These are phyloP conservation scores for Cladophialophora chaetospira DNA, from an alignment of 2,329 filamentous ascomycete species.

Conservation along the genomic window DNA sequence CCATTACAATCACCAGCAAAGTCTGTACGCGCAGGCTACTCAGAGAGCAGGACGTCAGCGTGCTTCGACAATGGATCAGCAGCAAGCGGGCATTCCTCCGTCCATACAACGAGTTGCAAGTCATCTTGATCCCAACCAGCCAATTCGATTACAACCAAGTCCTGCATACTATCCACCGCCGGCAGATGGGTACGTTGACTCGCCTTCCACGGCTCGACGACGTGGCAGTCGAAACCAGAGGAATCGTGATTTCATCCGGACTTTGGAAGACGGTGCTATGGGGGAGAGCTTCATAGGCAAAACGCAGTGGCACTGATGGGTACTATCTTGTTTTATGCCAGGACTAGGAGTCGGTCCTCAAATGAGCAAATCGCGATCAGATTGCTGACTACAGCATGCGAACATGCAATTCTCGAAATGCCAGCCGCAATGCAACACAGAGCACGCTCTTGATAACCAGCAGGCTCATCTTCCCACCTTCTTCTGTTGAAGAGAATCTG, in stretches of 20 bases:
- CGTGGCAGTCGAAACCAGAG: conserved; percentile 69
- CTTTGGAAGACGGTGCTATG: conserved; percentile 87
- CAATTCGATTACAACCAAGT: conserved; percentile 90
- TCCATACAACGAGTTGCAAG: conserved; percentile 93
- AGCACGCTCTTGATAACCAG: no score
- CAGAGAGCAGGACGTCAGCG: conserved; percentile 79
- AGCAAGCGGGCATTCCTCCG: conserved; percentile 87
- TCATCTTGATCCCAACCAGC: conserved; percentile 90
- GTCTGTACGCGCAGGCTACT: conserved; percentile 71
- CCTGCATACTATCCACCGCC: conserved; percentile 97
- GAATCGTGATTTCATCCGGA: conserved; percentile 89
- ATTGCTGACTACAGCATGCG: background rate
- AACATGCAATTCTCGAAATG: no score
- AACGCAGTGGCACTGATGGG: conserved; percentile 70
- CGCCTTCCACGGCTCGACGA: conserved; percentile 66
- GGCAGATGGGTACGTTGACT: conserved; percentile 74
- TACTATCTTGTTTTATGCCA: background rate
- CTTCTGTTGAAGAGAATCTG: no score
- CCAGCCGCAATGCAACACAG: no score
- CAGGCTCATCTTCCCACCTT: no score
- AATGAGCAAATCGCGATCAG: background rate
- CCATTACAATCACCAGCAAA: conserved; percentile 72
- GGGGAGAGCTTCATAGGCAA: conserved; percentile 85
- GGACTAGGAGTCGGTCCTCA: background rate
- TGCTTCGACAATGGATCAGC: conserved; percentile 94